Conservation (phyloP, 129 eudicot genomes). For the Helianthus annuus region HanXRQr2.0-SUNRISE NC_035449.2:12171217-12171716, state of each 20-base stretch:
- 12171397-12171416: slow-evolving; percentile 78
- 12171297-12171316: slow-evolving; percentile 87
- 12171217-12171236: slow-evolving; percentile 89
- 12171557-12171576: slow-evolving; percentile 91
- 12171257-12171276: slow-evolving; percentile 88
- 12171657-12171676: slow-evolving; percentile 70
- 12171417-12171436: slow-evolving; percentile 87
- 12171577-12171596: slow-evolving; percentile 82
- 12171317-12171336: slow-evolving; percentile 95
- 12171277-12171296: slow-evolving; percentile 94
- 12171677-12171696: slow-evolving; percentile 70
- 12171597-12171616: slow-evolving; percentile 87
- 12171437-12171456: slow-evolving; percentile 81
- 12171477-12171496: slow-evolving; percentile 84
- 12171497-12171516: slow-evolving; percentile 93
- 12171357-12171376: slow-evolving; percentile 80
- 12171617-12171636: slow-evolving; percentile 88
- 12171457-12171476: slow-evolving; percentile 74
- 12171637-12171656: slow-evolving; percentile 71
- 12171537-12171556: slow-evolving; percentile 91
- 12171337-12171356: slow-evolving; percentile 86
- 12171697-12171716: slow-evolving; percentile 51
- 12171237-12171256: slow-evolving; percentile 87
- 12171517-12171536: slow-evolving; percentile 83
- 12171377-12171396: slow-evolving; percentile 87